These are phyloP conservation scores for Aureobasidium uvarum DNA, from an alignment of 2,329 filamentous ascomycete species.

Conservation along the genomic window DNA sequence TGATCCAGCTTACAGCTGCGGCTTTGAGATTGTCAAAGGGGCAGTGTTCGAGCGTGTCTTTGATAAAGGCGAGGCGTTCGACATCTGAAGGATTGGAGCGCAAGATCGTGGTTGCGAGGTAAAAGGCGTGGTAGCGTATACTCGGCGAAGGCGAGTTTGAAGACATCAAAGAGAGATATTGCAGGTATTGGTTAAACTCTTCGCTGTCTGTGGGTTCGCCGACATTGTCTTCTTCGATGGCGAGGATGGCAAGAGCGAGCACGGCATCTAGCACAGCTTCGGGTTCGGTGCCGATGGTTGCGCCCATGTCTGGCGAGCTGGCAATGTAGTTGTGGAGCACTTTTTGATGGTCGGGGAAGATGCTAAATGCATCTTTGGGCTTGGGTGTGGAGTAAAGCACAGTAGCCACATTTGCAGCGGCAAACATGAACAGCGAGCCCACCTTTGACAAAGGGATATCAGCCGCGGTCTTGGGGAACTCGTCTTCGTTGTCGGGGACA, in stretches of 20 bases:
- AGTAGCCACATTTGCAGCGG: conserved; percentile 52
- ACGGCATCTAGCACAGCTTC: conserved; percentile 56
- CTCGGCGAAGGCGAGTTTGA: conserved; percentile 50
- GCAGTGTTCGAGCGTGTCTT: conserved; percentile 55
- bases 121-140: conserved; percentile 51
- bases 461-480: conserved; percentile 52
- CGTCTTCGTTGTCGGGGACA: conserved; percentile 49
- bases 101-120: conserved; percentile 50
- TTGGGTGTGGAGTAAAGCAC: conserved; percentile 47
- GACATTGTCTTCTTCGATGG: conserved; percentile 47
- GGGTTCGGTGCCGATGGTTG: conserved; percentile 47
- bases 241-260: conserved; percentile 53
- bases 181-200: conserved; percentile 54
- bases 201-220: conserved; percentile 51
- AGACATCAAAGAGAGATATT: conserved; percentile 50
- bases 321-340: conserved; percentile 55
- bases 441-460: conserved; percentile 58
- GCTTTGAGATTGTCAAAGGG: conserved; percentile 56
- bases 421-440: conserved; percentile 55
- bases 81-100: conserved; percentile 54
- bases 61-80: conserved; percentile 55
- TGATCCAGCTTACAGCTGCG: conserved; percentile 60
- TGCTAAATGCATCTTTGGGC: conserved; percentile 38
- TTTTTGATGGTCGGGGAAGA: conserved; percentile 55
- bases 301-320: conserved; percentile 40